phyloP scores from a whole-genome alignment of 176 grass and related monocot species.

The Triticum aestivum region DNA sequence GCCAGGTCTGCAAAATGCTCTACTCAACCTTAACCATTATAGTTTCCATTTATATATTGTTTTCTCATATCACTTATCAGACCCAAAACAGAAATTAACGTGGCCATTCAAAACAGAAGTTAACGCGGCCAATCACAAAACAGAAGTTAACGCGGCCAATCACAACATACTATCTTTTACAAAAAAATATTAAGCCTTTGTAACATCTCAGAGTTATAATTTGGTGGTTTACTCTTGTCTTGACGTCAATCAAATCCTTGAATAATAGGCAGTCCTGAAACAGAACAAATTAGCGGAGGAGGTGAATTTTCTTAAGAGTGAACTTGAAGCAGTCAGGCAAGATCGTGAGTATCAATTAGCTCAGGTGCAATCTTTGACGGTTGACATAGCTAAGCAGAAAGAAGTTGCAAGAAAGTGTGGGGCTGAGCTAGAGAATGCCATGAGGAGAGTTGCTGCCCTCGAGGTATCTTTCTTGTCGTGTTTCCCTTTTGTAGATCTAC shows the following conservation, averaged over 20 bases:
- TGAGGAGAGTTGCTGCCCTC: background rate
- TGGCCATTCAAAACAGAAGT: background rate
- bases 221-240: no score
- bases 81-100: background rate
- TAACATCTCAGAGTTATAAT: no score
- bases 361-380: background rate
- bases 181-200: no score
- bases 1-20: no score
- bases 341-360: background rate
- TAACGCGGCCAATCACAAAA: background rate
- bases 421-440: background rate
- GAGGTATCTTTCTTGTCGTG: background rate
- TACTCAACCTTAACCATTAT: no score
- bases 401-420: background rate
- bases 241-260: background rate
- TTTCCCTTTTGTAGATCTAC: background rate
- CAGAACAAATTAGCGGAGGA: background rate
- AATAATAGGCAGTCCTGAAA: background rate
- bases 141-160: no score
- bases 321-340: background rate
- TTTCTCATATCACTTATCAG: background rate
- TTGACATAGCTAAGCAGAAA: background rate
- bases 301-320: background rate
- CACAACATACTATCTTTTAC: background rate
- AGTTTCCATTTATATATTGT: background rate